Percentiles rank a stretch among this genome's conserved stretches.
phyloP scores from a whole-genome alignment of 148 eudicot genomes.

The Drosera capensis region DNA sequence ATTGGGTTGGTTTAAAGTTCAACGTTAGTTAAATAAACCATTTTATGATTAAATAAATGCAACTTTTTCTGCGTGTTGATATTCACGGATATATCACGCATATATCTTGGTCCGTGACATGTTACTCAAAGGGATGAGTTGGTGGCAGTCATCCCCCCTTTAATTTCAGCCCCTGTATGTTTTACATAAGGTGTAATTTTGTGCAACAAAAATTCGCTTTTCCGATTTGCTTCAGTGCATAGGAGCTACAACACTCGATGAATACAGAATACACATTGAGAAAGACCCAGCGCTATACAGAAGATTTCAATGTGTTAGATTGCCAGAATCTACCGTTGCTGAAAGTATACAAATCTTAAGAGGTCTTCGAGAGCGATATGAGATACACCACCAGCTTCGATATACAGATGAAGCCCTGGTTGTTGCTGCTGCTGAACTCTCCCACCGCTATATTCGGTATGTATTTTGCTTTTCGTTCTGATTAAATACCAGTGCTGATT shows the following conservation, averaged over 20 bases:
- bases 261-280: slow-evolving; percentile 90
- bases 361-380: slow-evolving; percentile 86
- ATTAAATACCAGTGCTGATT: no score
- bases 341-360: slow-evolving; percentile 76
- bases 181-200: no score
- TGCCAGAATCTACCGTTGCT: slow-evolving; percentile 89
- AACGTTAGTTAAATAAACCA: no score
- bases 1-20: no score
- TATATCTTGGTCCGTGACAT: no score
- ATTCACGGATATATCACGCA: no score
- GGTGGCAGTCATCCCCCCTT: no score
- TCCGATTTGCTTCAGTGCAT: slow-evolving; percentile 35
- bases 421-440: slow-evolving; percentile 12
- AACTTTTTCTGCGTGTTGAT: no score
- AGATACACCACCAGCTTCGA: slow-evolving; percentile 24
- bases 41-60: no score
- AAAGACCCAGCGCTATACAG: slow-evolving; percentile 91
- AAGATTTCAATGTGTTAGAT: slow-evolving; percentile 89
- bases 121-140: no score
- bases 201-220: background rate
- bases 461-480: background rate
- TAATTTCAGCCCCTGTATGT: no score
- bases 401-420: slow-evolving; percentile 13
- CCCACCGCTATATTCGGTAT: slow-evolving; percentile 12
- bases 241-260: slow-evolving; percentile 95